Base-by-base conservation (phyloP, 2,329 filamentous ascomycete species). In the Cadophora gregata region DNA sequence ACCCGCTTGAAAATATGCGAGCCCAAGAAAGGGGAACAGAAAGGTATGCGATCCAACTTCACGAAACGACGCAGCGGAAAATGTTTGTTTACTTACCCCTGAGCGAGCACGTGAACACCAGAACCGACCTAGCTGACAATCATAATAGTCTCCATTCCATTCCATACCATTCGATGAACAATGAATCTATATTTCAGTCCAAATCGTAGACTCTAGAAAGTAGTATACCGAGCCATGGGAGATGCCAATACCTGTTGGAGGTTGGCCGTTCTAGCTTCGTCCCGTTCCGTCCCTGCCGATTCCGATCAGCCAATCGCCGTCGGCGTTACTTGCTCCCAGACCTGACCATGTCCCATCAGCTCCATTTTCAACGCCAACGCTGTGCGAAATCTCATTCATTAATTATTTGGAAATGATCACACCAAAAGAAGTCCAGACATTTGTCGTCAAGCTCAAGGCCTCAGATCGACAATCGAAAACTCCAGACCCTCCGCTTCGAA, bases 381-480 rank as follows among this genome's bases (percentile, higher is more conserved):
- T 56, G 61, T 56, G 50, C 36, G 45, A 47, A 45, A 56, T 45
- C 2, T 16, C 33, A 42, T 27, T 58, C 33, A 27, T 25, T 24
- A 6, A 5, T 33, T 36, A 16, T 47, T 21, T 16, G 31, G 31
- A 33, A 6, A 6, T 33, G 10, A 33, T 33, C 10, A 10, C 5
- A 33, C 10, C 31, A 33, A 33, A 5, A 10, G 31, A n/a, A n/a
- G 31, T 33, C 31, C 36, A 42, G 12, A 5, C 31, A 36, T 36
- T 36, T 12, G 31, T 6, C 5, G 36, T 33, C 51, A 25, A 38
- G 8, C n/a, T 56, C 47, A 63, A 24, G 76, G 74, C 50, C 84
- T 79, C 77, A 92, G 79, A 79, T 93, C 90, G 55, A 91, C 86
- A 45, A 90, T 84, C 74, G 90, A 85, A 75, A 90, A 89, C 65